Base-by-base conservation (phyloP, 2,329 filamentous ascomycete genomes). In the Didymellaceae sp. region DNA sequence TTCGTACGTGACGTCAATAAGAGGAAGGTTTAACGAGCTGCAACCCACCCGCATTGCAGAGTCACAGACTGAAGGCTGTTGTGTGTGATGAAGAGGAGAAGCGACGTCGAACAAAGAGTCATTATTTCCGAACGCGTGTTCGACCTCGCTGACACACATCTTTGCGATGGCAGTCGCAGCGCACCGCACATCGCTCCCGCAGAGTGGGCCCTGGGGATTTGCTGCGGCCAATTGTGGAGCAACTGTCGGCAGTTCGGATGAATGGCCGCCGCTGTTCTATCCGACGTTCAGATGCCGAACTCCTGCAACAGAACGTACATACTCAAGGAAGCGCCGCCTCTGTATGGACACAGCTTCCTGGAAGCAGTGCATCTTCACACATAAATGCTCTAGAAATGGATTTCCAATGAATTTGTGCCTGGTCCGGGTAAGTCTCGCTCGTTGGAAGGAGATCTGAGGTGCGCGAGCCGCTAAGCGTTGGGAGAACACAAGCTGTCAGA, bases 81-180 rank as follows among this genome's bases (percentile, higher is more conserved):
- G 26, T 13, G 26, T 13, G 26, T 31, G 28, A 28, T 17, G 11
- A 20, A 10, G n/a, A n/a, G 22, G 9, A 30, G 14, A 18, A 4
- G 13, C 20, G 25, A 40, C 24, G 14, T 14, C 13, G 28, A 21
- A 3, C 18, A 14, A 43, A 18, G 8, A 25, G 6, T 17, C 18
- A 22, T 45, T 33, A 45, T 45, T 51, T 22, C 41, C 41, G 32
- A 20, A 39, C 45, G 30, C 22, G 11, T 37, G 26, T 21, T 33
- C 5, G 45, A 37, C n/a, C 25, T 42, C 13, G 38, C 30, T 48
- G 45, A 49, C 45, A 49, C 35, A 48, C 13, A 22, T 25, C 41
- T 43, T 28, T 16, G 22, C 25, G 22, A 31, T 47, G 24, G 37
- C 13, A 47, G 35, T 25, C 17, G 24, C 22, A 32, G 44, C 44